These are phyloP conservation scores for Penicillium sp. DNA, from an alignment of 2,329 filamentous ascomycete genomes.

Conservation along the genomic window DNA sequence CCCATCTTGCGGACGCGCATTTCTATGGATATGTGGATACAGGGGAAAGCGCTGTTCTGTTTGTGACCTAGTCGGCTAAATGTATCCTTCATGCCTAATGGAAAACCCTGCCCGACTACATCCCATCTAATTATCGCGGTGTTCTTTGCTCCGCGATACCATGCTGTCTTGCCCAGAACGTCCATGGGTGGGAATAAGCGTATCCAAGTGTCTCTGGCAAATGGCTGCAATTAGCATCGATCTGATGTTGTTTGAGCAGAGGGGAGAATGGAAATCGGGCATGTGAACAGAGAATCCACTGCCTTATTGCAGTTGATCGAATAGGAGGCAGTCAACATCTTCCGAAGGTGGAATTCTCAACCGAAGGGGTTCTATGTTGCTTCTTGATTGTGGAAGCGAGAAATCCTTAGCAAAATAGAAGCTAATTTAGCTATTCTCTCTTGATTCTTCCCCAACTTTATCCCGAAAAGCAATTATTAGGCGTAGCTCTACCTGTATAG, in stretches of 20 bases:
- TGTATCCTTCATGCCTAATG: not conserved
- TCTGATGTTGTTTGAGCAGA: not conserved
- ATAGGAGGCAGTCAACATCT: not conserved
- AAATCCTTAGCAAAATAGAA: not conserved
- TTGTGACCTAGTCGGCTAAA: not conserved
- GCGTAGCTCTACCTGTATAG: not conserved
- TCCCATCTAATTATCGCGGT: not conserved
- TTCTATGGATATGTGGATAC: not conserved
- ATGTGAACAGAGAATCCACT: not conserved
- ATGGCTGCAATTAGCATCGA: not conserved
- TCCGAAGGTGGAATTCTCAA: not conserved
- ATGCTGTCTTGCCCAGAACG: not conserved
- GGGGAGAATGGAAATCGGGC: not conserved
- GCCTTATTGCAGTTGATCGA: not conserved
- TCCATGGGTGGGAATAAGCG: not conserved
- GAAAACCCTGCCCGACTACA: not conserved
- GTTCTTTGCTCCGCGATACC: not conserved
- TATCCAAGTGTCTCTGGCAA: not conserved
- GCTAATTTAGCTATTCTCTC: not conserved
- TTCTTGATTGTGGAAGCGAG: not conserved
- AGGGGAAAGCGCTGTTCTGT: not conserved
- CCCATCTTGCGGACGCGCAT: not conserved
- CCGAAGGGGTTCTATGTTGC: not conserved
- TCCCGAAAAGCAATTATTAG: not conserved
- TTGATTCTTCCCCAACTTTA: not conserved